phyloP scores from a whole-genome alignment of 1,139 yeast species.

The Sugiyamaella xylanicola region DNA sequence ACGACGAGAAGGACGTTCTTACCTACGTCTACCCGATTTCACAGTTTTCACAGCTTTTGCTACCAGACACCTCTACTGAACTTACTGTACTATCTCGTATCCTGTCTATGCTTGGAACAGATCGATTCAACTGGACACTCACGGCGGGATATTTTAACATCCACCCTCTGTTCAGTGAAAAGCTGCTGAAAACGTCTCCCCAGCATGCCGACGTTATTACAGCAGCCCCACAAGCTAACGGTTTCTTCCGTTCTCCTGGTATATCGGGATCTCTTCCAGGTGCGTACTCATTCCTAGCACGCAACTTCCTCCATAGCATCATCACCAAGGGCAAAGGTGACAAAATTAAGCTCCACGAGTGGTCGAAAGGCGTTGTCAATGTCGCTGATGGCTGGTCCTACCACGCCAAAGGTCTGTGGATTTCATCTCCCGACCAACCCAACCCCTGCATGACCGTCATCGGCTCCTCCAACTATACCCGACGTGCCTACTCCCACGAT shows the following conservation, averaged over 20 bases:
- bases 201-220: conserved; percentile 70
- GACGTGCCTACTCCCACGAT: conserved; percentile 84
- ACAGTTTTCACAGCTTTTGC: conserved; percentile 81
- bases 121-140: conserved; percentile 73
- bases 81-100: conserved; percentile 66
- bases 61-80: conserved; percentile 73
- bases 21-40: conserved; percentile 91
- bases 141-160: conserved; percentile 98
- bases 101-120: conserved; percentile 58
- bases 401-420: conserved; percentile 98
- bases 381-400: conserved; percentile 91
- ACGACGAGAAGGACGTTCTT: conserved; percentile 21
- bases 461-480: conserved; percentile 93
- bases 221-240: conserved; percentile 89
- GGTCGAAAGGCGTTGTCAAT: conserved; percentile 86
- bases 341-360: conserved; percentile 66
- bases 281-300: conserved; percentile 80
- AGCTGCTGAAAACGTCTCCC: conserved; percentile 62
- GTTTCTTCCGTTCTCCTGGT: conserved; percentile 85
- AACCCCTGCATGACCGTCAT: conserved; percentile 75
- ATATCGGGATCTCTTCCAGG: conserved; percentile 81
- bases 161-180: conserved; percentile 70
- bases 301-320: conserved; percentile 63
- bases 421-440: conserved; percentile 53
- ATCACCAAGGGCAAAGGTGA: conserved; percentile 49